A percentile compares a stretch with the other conserved stretches of the same genome.
Conservation (phyloP, 352 stramenopile species). For the Phytophthora uliginosa region DNA sequence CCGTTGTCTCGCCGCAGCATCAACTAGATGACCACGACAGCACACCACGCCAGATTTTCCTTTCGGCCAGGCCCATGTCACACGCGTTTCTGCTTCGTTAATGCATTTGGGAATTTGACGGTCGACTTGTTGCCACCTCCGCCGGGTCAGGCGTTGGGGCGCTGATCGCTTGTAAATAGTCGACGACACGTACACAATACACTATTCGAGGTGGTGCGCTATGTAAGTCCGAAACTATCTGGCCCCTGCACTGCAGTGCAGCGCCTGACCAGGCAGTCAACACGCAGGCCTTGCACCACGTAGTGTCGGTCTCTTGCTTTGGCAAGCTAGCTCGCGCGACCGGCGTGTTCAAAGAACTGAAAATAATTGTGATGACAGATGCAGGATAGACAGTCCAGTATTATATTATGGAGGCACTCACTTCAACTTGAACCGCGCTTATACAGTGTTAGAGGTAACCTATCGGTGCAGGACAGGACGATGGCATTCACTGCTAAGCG, state of each 20-base stretch:
- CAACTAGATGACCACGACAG: constrained; percentile 2
- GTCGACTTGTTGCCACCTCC: constrained; percentile 14
- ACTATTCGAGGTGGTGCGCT: neutral
- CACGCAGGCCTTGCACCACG: neutral
- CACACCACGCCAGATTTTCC: constrained; percentile 20
- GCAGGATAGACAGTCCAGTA: too few relatives aligned
- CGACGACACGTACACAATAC: constrained; percentile 14
- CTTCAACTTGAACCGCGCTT: too few relatives aligned
- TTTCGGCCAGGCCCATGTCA: constrained; percentile 11
- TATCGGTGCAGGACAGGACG: too few relatives aligned
- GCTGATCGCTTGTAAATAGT: constrained; percentile 20
- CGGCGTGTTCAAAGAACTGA: too few relatives aligned
- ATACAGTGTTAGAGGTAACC: too few relatives aligned
- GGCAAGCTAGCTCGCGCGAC: too few relatives aligned
- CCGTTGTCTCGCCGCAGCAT: neutral
- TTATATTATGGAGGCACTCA: too few relatives aligned
- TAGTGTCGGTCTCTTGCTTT: neutral
- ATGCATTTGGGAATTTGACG: constrained; percentile 23
- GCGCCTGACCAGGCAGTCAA: constrained; percentile 20
- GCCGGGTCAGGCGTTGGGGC: constrained; percentile 12
- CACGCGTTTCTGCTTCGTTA: constrained; percentile 17
- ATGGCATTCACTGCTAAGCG: too few relatives aligned
- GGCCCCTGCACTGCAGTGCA: neutral
- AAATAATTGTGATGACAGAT: too few relatives aligned
- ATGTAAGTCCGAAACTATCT: constrained; percentile 18